Evolutionary conservation across 2,329 filamentous ascomycete species (phyloP), one percentile per base, ranked within the genome.

Genomic region (Xylaria sp.): DNA sequence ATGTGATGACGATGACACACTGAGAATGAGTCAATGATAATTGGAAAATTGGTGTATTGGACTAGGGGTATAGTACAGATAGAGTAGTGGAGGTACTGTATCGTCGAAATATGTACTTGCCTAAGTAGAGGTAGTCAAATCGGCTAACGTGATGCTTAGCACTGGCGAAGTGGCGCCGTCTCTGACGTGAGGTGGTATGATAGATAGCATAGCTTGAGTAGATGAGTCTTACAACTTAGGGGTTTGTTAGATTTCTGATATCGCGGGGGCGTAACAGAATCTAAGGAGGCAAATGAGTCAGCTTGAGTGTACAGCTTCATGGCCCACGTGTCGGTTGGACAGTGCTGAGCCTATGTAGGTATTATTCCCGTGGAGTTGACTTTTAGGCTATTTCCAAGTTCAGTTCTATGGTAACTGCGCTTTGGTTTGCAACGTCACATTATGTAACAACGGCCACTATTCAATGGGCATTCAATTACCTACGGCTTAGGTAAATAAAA

Each of bases 331-430:
- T 10, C 18, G 46, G 15, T 44, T 44, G 41, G 18, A 50, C 34
- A 50, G 23, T 50, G 13, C 23, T 44, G 41, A 46, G 3, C 7
- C n/a, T n/a, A n/a, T 18, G 12, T 56, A 34, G 25, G 23, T 25
- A 34, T 25, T 63, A 62, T 58, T 62, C 12, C 39, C 34, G 5
- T 28, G 52, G 54, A 44, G 18, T 34, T 20, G 9, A 37, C 54
- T 44, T 58, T 66, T 55, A 66, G 67, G 57, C 63, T 69, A 39
- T 66, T 69, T 58, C n/a, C n/a, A n/a, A n/a, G n/a, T n/a, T 46
- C 44, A 50, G 34, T 37, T 37, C 10, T 8, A 10, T 41, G 13
- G 39, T 5, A 13, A 41, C 39, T 41, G 34, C 34, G 10, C 18
- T 15, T 13, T 41, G 15, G 39, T 41, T 41, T 41, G 39, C 39